Percentiles rank a stretch among this genome's conserved stretches.
Conservation (phyloP, 2,329 filamentous ascomycete genomes). For the Hypocrella siamensis region DNA sequence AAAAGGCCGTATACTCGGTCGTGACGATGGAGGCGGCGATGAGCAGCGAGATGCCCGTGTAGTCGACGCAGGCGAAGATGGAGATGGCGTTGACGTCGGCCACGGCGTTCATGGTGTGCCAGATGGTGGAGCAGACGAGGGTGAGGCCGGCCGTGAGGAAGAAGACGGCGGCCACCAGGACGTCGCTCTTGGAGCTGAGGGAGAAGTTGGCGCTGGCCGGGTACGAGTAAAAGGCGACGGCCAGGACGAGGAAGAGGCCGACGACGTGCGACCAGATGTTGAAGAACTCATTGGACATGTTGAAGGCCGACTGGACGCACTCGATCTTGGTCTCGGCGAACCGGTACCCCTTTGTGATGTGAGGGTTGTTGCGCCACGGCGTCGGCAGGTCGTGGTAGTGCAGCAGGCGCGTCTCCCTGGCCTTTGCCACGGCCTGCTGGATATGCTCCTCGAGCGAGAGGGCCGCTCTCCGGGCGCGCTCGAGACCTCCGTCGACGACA, state of each 20-base stretch:
- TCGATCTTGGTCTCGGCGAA: slow-evolving; percentile 86
- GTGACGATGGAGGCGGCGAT: slow-evolving; percentile 96
- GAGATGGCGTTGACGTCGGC: slow-evolving; percentile 81
- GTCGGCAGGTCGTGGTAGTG: slow-evolving; percentile 78
- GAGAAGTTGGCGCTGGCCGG: slow-evolving; percentile 76
- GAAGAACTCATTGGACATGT: slow-evolving; percentile 80
- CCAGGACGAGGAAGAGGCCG: slow-evolving; percentile 73
- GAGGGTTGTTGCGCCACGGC: slow-evolving; percentile 89
- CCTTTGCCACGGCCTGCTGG: slow-evolving; percentile 57
- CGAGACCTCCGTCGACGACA: slow-evolving; percentile 67
- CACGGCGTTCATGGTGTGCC: slow-evolving; percentile 98
- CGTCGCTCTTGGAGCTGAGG: slow-evolving; percentile 71
- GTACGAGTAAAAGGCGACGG: slow-evolving; percentile 92
- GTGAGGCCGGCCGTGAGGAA: slow-evolving; percentile 94
- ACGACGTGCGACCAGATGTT: slow-evolving; percentile 97
- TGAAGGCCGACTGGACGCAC: slow-evolving; percentile 71
- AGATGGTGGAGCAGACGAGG: slow-evolving; percentile 84
- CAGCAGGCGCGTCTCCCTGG: slow-evolving; percentile 69
- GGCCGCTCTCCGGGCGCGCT: slow-evolving; percentile 67
- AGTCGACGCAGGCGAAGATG: slow-evolving; percentile 93
- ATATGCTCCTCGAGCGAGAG: slow-evolving; percentile 74
- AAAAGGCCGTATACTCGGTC: slow-evolving; percentile 96
- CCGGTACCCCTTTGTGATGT: slow-evolving; percentile 82
- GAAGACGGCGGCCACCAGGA: slow-evolving; percentile 84
- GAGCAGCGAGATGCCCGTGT: slow-evolving; percentile 89